A percentile compares a stretch with the other conserved stretches of the same genome.
These are phyloP conservation scores for Rhodosporidiobolus sp. DNA, from an alignment of 768 basidiomycete species.

Conservation along the genomic window DNA sequence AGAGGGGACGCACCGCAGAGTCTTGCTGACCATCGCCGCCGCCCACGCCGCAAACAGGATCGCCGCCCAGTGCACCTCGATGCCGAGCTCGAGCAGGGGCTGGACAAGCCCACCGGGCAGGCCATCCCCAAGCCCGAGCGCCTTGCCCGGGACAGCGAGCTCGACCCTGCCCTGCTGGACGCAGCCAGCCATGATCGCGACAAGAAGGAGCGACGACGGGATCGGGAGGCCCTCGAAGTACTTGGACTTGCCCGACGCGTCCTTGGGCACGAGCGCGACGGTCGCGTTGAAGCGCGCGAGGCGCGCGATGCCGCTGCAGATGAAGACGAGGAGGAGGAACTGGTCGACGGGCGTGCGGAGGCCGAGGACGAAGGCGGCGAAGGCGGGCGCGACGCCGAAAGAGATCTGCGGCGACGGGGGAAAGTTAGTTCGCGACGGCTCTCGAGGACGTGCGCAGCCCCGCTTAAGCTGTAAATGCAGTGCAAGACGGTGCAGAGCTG, in stretches of 20 bases:
- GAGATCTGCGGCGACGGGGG: conserved; percentile 65
- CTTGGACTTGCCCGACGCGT: conserved; percentile 75
- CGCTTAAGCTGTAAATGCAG: too few relatives aligned
- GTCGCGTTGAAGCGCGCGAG: conserved; percentile 98
- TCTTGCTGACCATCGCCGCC: conserved; percentile 97
- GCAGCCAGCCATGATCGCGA: conserved; percentile 73
- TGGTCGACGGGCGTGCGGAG: conserved; percentile 88
- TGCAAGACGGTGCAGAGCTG: too few relatives aligned
- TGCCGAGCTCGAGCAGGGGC: conserved; percentile 45
- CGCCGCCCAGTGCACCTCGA: conserved; percentile 75
- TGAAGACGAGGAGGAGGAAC: conserved; percentile 78
- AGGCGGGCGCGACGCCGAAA: conserved; percentile 94
- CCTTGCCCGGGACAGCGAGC: conserved; percentile 52
- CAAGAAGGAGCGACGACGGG: conserved; percentile 79
- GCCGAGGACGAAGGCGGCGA: conserved; percentile 80
- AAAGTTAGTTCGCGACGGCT: too few relatives aligned
- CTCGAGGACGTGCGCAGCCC: too few relatives aligned
- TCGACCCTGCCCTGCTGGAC: conserved; percentile 21
- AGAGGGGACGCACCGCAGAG: conserved; percentile 54
- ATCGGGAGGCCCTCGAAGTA: conserved; percentile 99
- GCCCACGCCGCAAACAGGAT: conserved; percentile 82
- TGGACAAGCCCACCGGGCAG: conserved; percentile 52
- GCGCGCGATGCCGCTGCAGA: conserved; percentile 92
- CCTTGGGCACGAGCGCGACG: conserved; percentile 87
- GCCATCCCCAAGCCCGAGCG: conserved; percentile 58